phyloP scores from a whole-genome alignment of 768 basidiomycete genomes.

The Collybiopsis confluens region DNA sequence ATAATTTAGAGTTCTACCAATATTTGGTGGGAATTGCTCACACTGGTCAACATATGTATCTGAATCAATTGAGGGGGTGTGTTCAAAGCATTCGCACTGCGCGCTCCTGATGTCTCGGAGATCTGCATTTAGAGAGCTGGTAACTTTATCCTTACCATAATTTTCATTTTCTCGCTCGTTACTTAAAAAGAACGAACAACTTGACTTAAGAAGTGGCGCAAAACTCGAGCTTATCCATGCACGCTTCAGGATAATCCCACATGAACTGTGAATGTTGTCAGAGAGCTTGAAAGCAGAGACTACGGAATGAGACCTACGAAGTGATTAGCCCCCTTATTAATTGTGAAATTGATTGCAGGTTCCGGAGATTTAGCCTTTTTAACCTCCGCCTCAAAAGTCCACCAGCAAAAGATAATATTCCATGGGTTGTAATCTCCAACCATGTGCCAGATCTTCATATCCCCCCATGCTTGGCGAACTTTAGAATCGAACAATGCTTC shows the following conservation, averaged over 20 bases:
- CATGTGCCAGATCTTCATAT: slow-evolving; percentile 11
- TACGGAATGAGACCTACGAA: slow-evolving; percentile 15
- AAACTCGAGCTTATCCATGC: slow-evolving; percentile 7
- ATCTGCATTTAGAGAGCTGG: no score
- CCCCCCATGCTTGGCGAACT: slow-evolving; percentile 11
- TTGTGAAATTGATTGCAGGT: slow-evolving; percentile 12
- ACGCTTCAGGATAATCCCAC: slow-evolving; percentile 16
- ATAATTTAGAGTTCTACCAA: no score
- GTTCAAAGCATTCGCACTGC: no score
- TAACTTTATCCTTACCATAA: no score
- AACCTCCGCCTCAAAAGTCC: slow-evolving; percentile 17
- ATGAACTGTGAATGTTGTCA: slow-evolving; percentile 9
- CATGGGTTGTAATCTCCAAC: slow-evolving; percentile 11
- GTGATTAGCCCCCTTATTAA: slow-evolving; percentile 17
- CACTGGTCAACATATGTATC: no score
- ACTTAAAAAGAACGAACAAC: no score
- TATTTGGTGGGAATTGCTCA: no score
- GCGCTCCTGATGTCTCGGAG: no score
- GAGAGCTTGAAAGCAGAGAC: background rate
- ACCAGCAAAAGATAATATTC: slow-evolving; percentile 12
- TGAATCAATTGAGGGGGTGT: no score
- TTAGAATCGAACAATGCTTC: slow-evolving; percentile 13
- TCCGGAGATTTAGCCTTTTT: slow-evolving; percentile 3
- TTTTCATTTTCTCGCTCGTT: no score
- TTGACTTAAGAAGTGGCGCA: no score